Evolutionary conservation across 2,329 filamentous ascomycete genomes (phyloP).

Genomic region (Thielaviopsis populi): DNA sequence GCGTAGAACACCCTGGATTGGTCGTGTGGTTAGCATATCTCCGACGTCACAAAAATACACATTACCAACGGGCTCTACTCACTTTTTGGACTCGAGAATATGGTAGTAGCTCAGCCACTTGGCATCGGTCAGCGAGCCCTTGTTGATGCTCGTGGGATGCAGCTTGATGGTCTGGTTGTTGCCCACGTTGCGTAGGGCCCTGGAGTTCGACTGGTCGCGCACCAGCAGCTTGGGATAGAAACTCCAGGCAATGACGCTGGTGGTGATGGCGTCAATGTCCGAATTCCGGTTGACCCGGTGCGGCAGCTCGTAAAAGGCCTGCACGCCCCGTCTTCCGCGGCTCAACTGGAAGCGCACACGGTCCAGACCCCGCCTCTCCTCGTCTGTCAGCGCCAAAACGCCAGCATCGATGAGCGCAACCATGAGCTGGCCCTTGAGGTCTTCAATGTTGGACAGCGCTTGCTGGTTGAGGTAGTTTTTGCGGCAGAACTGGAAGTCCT

Average conservation of each 20-base stretch:
- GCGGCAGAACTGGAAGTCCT: slow-evolving; percentile 79
- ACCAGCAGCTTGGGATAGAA: slow-evolving; percentile 90
- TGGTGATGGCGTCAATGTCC: slow-evolving; percentile 62
- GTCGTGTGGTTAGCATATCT: background rate
- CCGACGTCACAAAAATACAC: background rate
- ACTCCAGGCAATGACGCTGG: slow-evolving; percentile 77
- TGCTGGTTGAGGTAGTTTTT: slow-evolving; percentile 90
- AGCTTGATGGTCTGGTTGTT: slow-evolving; percentile 86
- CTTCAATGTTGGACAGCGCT: slow-evolving; percentile 81
- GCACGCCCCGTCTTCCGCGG: slow-evolving; percentile 38
- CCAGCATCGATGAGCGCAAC: slow-evolving; percentile 75
- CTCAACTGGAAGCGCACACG: slow-evolving; percentile 46
- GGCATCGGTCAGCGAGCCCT: slow-evolving; percentile 42
- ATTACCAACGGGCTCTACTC: slow-evolving; percentile 26
- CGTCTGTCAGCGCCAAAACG: slow-evolving; percentile 57
- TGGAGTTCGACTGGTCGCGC: slow-evolving; percentile 52
- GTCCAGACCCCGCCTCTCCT: slow-evolving; percentile 55
- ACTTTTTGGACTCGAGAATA: slow-evolving; percentile 84
- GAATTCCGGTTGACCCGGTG: slow-evolving; percentile 59
- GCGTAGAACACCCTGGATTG: slow-evolving; percentile 62
- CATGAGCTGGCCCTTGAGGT: slow-evolving; percentile 82
- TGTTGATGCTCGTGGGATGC: slow-evolving; percentile 81
- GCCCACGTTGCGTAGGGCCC: slow-evolving; percentile 77
- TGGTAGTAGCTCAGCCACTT: slow-evolving; percentile 91
- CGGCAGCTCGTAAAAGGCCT: slow-evolving; percentile 70